Evolutionary conservation across 2,329 filamentous ascomycete genomes (phyloP).

Genomic region (Rhexocercosporidium sp.): DNA sequence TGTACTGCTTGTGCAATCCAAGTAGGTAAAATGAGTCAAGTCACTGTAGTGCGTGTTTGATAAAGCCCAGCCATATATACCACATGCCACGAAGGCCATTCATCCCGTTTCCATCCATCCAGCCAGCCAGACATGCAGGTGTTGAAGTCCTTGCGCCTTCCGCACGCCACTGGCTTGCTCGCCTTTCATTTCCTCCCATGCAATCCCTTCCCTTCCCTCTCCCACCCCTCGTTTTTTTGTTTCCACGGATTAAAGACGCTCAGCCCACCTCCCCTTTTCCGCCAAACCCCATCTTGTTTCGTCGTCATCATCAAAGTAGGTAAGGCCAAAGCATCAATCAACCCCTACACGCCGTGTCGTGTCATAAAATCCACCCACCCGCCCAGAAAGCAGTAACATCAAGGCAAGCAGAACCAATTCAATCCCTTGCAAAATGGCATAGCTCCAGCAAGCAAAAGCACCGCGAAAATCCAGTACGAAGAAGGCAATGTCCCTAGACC

Average conservation of each 20-base stretch:
- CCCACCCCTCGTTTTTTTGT: not conserved
- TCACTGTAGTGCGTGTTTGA: not conserved
- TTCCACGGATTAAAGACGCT: slow-evolving; percentile 1
- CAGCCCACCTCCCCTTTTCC: slow-evolving; percentile 7
- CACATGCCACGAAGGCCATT: slow-evolving; percentile 1
- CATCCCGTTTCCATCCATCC: slow-evolving; percentile 4
- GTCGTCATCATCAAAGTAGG: slow-evolving; percentile 11
- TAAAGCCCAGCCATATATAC: not conserved
- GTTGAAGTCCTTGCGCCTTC: slow-evolving; percentile 6
- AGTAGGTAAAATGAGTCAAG: not conserved
- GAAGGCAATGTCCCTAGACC: not conserved
- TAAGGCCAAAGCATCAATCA: slow-evolving; percentile 1
- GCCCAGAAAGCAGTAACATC: not conserved
- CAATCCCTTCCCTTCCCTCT: not conserved
- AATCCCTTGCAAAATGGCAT: slow-evolving; percentile 2
- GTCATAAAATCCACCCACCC: not conserved
- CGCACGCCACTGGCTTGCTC: slow-evolving; percentile 2
- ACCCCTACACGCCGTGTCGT: slow-evolving; percentile 12
- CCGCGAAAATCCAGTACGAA: slow-evolving; percentile 1
- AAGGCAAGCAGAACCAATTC: not conserved
- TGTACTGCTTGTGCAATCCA: not conserved
- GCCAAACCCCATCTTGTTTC: not conserved
- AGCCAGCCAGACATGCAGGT: not conserved
- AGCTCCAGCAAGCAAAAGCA: not conserved
- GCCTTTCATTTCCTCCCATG: not conserved